phyloP scores from a whole-genome alignment of 169 alveolate species.

The Plasmodium cynomolgi region DNA sequence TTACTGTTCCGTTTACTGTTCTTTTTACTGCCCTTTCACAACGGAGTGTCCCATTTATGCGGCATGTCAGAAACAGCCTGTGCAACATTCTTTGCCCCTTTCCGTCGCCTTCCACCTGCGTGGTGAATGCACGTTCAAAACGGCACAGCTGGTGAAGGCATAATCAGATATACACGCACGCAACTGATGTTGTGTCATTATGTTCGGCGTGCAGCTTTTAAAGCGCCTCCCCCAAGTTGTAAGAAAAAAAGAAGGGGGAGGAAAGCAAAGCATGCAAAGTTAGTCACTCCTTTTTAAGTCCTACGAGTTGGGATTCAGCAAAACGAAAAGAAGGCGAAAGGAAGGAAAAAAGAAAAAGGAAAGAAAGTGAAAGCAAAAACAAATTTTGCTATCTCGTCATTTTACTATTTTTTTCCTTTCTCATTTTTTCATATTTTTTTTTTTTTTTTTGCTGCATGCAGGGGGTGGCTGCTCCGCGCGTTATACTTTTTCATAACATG shows the following conservation, averaged over 20 bases:
- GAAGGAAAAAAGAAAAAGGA: background rate
- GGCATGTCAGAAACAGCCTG: background rate
- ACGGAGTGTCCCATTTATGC: background rate
- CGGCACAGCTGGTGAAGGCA: background rate
- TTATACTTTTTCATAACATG: background rate
- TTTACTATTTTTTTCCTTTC: too few species aligned
- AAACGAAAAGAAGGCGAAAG: background rate
- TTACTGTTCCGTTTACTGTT: too few species aligned
- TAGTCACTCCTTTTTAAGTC: background rate
- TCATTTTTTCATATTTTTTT: background rate
- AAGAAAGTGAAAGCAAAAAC: background rate
- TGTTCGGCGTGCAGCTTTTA: background rate
- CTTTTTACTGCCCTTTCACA: too few species aligned
- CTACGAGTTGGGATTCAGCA: background rate
- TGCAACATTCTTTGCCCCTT: background rate
- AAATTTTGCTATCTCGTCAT: background rate
- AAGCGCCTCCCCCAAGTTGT: background rate
- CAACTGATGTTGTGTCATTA: background rate
- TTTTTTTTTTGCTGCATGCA: background rate
- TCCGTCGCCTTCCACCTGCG: background rate
- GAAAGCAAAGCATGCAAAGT: background rate
- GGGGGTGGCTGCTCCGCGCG: background rate
- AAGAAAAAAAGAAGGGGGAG: background rate
- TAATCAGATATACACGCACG: background rate
- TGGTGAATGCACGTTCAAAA: background rate